Base-by-base conservation (phyloP, 2,329 filamentous ascomycete species). In the Cladosporium sp. region DNA sequence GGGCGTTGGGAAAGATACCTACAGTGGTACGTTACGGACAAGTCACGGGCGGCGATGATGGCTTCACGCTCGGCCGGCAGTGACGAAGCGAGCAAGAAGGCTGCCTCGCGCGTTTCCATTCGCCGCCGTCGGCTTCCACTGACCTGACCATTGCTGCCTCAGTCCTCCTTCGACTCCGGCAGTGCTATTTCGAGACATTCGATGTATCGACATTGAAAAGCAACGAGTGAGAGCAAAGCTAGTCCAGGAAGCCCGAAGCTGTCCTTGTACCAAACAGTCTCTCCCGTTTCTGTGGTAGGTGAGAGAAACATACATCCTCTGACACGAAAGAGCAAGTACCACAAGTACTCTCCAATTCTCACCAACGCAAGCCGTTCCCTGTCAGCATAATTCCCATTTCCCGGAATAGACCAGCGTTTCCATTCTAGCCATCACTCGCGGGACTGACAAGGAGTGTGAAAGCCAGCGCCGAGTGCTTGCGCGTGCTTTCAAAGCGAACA, bases 401-500 rank as follows among this genome's bases (percentile, higher is more conserved):
- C 21, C n/a, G n/a, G 39, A 13, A 46, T 5, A 54, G 26, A 30
- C 10, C 51, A 32, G 18, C 11, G 18, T n/a, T 21, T 14, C 3
- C 51, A 54, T 32, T 30, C 16, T n/a, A 30, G 8, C 26, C 26
- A 32, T 21, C 26, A 21, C 26, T 21, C 8, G n/a, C 21, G n/a
- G 11, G 16, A 21, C 28, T 13, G n/a, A 30, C 26, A 21, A 54
- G 26, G 51, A 26, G 26, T 54, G 51, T 54, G 51, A 32, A 54
- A 32, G 51, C 26, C 26, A 46, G 51, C 51, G 51, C 51, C 51
- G 51, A 54, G 51, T 30, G 30, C 21, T 54, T 32, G 51, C n/a
- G 43, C 58, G 30, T 54, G 21, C 49, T 46, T 54, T 56, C 46
- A 10, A 43, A 36, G 54, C n/a, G 65, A 69, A 71, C 70, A 71